Conservation (phyloP, 164 flowering plant genomes). For the Paratinospora sagittata region DNA sequence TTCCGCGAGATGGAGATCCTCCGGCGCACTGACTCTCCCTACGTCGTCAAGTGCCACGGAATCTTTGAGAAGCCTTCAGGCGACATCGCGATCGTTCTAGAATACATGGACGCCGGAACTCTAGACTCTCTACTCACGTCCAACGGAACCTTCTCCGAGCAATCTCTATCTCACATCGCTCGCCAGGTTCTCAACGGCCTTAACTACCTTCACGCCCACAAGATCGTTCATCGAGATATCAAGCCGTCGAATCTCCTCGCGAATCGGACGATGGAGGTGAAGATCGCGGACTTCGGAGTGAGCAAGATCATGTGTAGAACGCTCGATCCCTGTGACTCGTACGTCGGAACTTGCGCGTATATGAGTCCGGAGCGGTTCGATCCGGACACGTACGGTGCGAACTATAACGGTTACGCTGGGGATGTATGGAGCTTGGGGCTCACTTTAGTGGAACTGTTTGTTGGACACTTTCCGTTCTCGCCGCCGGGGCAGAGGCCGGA, state of each 20-base stretch:
- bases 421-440: constrained; percentile 84
- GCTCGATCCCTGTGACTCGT: constrained; percentile 63
- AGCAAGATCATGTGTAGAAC: constrained; percentile 62
- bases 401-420: constrained; percentile 58
- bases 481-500: constrained; percentile 65
- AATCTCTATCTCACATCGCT: constrained; percentile 34
- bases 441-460: constrained; percentile 54
- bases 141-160: constrained; percentile 37
- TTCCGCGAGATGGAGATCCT: constrained; percentile 59
- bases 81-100: constrained; percentile 49
- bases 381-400: constrained; percentile 55
- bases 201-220: constrained; percentile 50
- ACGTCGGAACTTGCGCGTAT: constrained; percentile 80
- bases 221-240: constrained; percentile 72
- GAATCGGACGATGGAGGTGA: constrained; percentile 41
- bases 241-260: constrained; percentile 70
- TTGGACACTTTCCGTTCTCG: constrained; percentile 71
- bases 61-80: constrained; percentile 42
- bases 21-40: constrained; percentile 63
- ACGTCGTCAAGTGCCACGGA: constrained; percentile 37
- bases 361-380: constrained; percentile 91
- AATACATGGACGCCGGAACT: constrained; percentile 68
- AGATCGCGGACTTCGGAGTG: constrained; percentile 82
- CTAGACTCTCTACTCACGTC: constrained; percentile 30
- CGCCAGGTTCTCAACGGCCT: constrained; percentile 57